Base-by-base conservation (phyloP, 1,139 yeast species). In the Sugiyamaella novakii region DNA sequence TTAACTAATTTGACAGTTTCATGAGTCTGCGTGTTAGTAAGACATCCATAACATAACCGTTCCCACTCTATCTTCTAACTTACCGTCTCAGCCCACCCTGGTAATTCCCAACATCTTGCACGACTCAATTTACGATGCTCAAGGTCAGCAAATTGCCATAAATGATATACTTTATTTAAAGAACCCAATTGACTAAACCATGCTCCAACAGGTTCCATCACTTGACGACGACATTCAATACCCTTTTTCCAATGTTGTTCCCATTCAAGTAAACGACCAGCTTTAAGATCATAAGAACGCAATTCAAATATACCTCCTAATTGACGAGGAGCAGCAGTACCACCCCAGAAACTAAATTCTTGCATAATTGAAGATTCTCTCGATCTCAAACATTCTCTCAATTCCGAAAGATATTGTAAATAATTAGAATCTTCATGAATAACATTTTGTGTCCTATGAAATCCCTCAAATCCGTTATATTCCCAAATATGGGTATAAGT, bases 121-220 rank as follows among this genome's bases (percentile, higher is more conserved):
- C 76, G 60, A 18, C 72, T 65, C 30, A 69, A 55, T 54, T 67
- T 67, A 21, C 76, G 69, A 47, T 71, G 75, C 55, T 72, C 73
- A 24, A 72, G 59, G 43, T 72, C 75, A 2, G 72, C 71, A 60
- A 72, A 72, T 56, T 72, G 76, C 76, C 76, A 72, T 42, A 72
- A 56, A 48, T 72, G 76, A 47, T 71, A 70, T 3, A 72, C 76
- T 15, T 70, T 60, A 58, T 72, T 72, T 27, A 72, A 59, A 5
- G 62, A 57, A 3, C 76, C 76, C 34, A 72, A 53, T 52, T 70
- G 72, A 14, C 70, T 60, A 57, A 72, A 72, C 76, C 76, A 72
- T 2, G 76, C 76, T 3, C 76, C 76, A 1, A 72, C 75, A 1
- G 76, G 76, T 58, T 71, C 74, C 76, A 72, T 72, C 35, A 72